These are phyloP conservation scores for Trichoderma afroharzianum DNA, from an alignment of 2,329 filamentous ascomycete species.

Conservation along the genomic window DNA sequence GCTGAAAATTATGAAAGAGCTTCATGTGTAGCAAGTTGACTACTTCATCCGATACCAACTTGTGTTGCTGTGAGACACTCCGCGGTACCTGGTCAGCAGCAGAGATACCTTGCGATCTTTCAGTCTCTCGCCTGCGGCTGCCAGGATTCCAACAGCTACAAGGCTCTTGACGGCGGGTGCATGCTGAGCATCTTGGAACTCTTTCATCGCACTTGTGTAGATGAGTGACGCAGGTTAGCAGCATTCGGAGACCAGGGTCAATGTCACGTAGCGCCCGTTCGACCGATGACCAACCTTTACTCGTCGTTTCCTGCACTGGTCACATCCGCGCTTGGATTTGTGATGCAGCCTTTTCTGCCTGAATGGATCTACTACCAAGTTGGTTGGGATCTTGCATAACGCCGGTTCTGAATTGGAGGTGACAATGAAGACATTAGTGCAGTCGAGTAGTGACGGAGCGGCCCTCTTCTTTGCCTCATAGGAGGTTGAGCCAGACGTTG, in stretches of 20 bases:
- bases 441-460: neutral
- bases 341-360: neutral
- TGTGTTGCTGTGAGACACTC: neutral
- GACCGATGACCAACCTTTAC: neutral
- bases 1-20: neutral
- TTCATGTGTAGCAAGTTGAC: neutral
- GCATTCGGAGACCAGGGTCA: neutral
- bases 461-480: neutral
- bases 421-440: neutral
- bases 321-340: neutral
- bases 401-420: neutral
- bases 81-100: neutral
- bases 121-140: neutral
- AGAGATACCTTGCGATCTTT: neutral
- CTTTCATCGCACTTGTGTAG: neutral
- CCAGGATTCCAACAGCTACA: neutral
- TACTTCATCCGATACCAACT: neutral
- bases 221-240: neutral
- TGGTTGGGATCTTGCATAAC: neutral
- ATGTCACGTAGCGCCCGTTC: neutral
- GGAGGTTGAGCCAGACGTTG: neutral
- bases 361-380: neutral
- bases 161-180: neutral
- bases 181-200: neutral
- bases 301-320: neutral